Conservation (phyloP, 2,329 filamentous ascomycete genomes). For the Microdochium bolleyi region DNA sequence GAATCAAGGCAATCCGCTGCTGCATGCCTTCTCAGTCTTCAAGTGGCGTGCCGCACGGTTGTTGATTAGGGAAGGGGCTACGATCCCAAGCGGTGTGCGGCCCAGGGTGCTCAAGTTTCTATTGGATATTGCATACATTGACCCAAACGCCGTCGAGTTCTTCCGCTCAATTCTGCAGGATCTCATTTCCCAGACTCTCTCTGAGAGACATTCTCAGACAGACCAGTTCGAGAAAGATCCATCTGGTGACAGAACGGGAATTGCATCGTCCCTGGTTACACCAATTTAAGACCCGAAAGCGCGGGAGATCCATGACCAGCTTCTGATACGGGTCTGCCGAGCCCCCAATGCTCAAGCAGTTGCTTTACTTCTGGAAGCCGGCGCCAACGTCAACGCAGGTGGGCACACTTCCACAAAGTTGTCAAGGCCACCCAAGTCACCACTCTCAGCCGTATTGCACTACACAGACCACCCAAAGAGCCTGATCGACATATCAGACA, state of each 20-base stretch:
- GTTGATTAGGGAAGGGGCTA: not conserved
- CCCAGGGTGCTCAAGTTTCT: not conserved
- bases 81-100: not conserved
- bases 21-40: not conserved
- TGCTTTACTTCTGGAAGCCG: not conserved
- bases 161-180: too few relatives aligned
- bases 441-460: not conserved
- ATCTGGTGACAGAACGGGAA: too few relatives aligned
- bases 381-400: not conserved
- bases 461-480: not conserved
- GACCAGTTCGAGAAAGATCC: too few relatives aligned
- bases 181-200: too few relatives aligned
- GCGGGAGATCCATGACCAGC: not conserved
- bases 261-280: too few relatives aligned
- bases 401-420: not conserved
- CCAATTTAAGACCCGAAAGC: too few relatives aligned
- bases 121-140: not conserved
- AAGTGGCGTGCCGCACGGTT: not conserved
- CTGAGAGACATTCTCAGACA: too few relatives aligned
- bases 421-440: not conserved
- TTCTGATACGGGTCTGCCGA: not conserved
- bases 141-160: too few relatives aligned
- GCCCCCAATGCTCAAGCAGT: not conserved
- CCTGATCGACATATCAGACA: not conserved
- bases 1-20: not conserved